Percentiles rank a stretch among this genome's conserved stretches.
These are phyloP conservation scores for Blastomyces percursus DNA, from an alignment of 2,329 filamentous ascomycete genomes.

Conservation along the genomic window DNA sequence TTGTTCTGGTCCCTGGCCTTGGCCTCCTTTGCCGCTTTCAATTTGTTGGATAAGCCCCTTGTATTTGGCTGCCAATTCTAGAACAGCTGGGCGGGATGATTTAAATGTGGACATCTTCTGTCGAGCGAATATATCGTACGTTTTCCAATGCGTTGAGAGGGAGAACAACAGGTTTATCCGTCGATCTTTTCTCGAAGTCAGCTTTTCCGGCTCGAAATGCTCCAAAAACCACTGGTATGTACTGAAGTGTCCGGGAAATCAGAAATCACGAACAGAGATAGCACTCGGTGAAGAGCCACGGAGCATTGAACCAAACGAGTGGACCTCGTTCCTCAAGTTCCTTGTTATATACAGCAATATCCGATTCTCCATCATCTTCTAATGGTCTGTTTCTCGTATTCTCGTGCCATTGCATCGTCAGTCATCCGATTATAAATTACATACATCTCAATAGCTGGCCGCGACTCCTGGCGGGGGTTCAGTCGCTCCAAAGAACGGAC, in stretches of 20 bases:
- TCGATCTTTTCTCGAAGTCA: slow-evolving; percentile 36
- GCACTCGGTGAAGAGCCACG: slow-evolving; percentile 90
- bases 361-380: slow-evolving; percentile 61
- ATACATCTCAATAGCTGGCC: background rate
- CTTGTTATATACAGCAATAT: slow-evolving; percentile 73
- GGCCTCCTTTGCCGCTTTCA: slow-evolving; percentile 40
- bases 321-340: slow-evolving; percentile 65
- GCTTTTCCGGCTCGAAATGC: background rate
- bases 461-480: too few species aligned
- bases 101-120: slow-evolving; percentile 90
- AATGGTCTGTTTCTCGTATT: slow-evolving; percentile 47
- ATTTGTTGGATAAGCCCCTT: slow-evolving; percentile 60
- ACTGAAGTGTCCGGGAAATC: background rate
- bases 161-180: slow-evolving; percentile 72
- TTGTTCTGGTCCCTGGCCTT: slow-evolving; percentile 31
- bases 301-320: slow-evolving; percentile 68
- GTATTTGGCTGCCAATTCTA: slow-evolving; percentile 73
- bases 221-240: slow-evolving; percentile 27
- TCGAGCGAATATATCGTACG: slow-evolving; percentile 76
- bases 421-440: background rate
- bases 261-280: slow-evolving; percentile 54
- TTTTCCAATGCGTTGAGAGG: slow-evolving; percentile 70
- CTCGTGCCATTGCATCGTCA: background rate
- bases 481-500: background rate
- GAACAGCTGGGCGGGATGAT: slow-evolving; percentile 74